Evolutionary conservation across 2,329 filamentous ascomycete genomes (phyloP).

Genomic region (Immersiporthe knoxdaviesiana): DNA sequence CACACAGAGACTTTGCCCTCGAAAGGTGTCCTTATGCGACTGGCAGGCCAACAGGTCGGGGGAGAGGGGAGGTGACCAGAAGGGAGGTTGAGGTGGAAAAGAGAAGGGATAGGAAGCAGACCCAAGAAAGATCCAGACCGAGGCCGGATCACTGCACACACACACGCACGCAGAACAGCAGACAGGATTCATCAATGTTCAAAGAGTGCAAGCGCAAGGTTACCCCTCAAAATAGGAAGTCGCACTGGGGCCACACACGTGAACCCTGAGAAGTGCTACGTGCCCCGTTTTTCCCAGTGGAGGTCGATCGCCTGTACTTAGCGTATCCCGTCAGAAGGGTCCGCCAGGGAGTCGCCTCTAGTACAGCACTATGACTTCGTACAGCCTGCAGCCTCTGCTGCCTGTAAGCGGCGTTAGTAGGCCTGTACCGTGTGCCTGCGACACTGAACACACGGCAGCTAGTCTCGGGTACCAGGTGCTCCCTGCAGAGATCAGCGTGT

Average conservation of each 20-base stretch:
- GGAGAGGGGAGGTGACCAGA: not conserved
- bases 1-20: not conserved
- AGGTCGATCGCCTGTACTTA: constrained; percentile 11
- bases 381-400: constrained; percentile 1
- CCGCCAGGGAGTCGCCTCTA: constrained; percentile 4
- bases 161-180: too few relatives aligned
- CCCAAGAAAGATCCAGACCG: constrained; percentile 10
- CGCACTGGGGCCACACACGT: constrained; percentile 11
- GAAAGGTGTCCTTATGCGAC: constrained; percentile 1
- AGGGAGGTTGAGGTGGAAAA: constrained; percentile 4
- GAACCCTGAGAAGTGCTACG: constrained; percentile 11
- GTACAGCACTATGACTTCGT: not conserved
- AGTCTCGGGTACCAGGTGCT: not conserved
- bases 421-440: constrained; percentile 10
- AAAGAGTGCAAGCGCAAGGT: constrained; percentile 15
- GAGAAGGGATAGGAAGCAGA: constrained; percentile 3
- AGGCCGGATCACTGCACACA: constrained; percentile 15
- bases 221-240: constrained; percentile 19
- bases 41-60: not conserved
- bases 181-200: constrained; percentile 9
- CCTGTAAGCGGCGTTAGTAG: not conserved
- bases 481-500: not conserved
- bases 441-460: constrained; percentile 12
- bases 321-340: constrained; percentile 19
- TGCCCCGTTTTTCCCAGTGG: constrained; percentile 9